phyloP scores from a whole-genome alignment of 768 basidiomycete species.

The Tricholomella constricta region DNA sequence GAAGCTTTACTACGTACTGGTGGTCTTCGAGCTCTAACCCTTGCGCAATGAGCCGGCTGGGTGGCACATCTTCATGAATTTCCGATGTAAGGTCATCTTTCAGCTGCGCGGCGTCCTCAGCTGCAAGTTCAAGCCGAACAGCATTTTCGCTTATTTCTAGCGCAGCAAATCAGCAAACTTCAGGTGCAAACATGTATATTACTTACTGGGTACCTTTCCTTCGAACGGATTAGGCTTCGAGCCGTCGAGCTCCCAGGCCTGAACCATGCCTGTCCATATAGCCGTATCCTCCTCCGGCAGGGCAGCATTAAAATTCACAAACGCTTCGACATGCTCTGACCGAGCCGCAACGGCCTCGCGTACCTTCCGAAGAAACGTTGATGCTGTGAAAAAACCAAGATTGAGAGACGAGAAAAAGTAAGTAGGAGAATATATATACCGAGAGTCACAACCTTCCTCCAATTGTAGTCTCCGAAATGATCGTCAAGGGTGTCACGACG shows the following conservation, averaged over 20 bases:
- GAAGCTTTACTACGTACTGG: too few species aligned
- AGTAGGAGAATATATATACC: constrained; percentile 13
- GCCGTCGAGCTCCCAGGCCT: constrained; percentile 8
- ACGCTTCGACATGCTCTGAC: constrained; percentile 9
- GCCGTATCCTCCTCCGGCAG: background rate
- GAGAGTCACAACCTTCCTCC: constrained; percentile 23
- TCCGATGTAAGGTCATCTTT: background rate
- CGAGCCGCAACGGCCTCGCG: constrained; percentile 9
- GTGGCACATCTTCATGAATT: constrained; percentile 12
- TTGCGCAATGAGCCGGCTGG: constrained; percentile 28
- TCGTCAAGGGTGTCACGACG: constrained; percentile 26
- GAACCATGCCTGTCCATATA: constrained; percentile 1
- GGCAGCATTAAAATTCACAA: constrained; percentile 10
- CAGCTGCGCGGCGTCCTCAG: constrained; percentile 8
- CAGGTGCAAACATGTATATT: background rate
- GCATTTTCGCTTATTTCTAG: constrained; percentile 9
- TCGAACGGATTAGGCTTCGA: constrained; percentile 9
- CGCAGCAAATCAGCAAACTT: background rate
- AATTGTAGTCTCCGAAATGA: too few species aligned
- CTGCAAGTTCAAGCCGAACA: constrained; percentile 11
- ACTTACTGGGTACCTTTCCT: background rate
- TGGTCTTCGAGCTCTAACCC: too few species aligned
- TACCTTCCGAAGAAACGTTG: constrained; percentile 10
- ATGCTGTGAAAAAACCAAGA: too few species aligned
- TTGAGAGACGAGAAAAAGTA: too few species aligned